Percentiles rank a stretch among this genome's conserved stretches.
Conservation (phyloP, 768 basidiomycete species). For the Termitomyces sp. region DNA sequence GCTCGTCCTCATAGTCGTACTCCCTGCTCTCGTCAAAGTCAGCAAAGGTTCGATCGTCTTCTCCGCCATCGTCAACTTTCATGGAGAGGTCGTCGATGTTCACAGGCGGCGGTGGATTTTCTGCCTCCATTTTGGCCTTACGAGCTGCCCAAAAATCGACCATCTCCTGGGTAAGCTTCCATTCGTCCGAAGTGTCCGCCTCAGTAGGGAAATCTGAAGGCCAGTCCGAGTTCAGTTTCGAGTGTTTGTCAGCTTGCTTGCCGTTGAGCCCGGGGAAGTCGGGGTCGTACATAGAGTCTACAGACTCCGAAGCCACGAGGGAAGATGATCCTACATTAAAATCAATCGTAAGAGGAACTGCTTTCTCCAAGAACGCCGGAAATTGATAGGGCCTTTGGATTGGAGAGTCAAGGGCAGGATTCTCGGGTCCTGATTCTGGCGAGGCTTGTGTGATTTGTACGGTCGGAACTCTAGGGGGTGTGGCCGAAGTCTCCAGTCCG, state of each 20-base stretch:
- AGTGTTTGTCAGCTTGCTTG: conserved; percentile 1
- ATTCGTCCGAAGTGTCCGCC: conserved; percentile 7
- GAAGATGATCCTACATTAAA: not conserved
- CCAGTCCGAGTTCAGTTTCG: not conserved
- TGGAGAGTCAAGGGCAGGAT: not conserved
- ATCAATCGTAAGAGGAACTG: not conserved
- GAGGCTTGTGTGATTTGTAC: conserved; percentile 1
- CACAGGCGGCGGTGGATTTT: conserved; percentile 3
- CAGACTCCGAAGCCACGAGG: not conserved
- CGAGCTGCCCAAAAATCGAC: conserved; percentile 6
- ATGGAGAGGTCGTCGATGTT: not conserved
- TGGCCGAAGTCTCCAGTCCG: not conserved
- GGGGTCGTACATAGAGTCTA: conserved; percentile 3
- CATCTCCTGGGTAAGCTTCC: conserved; percentile 8
- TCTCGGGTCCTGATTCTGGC: not conserved
- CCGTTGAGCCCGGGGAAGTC: conserved; percentile 3
- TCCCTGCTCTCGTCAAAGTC: not conserved
- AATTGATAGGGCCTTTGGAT: not conserved
- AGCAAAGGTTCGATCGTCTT: not conserved
- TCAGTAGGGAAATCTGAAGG: conserved; percentile 3
- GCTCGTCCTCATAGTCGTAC: not conserved
- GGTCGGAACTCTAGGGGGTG: not conserved
- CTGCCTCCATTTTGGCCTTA: conserved; percentile 3
- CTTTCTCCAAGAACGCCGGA: conserved; percentile 6
- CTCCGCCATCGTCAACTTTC: not conserved